These are phyloP conservation scores for Gracilaria domingensis DNA, from an alignment of 23 red algal genomes.

Conservation along the genomic window DNA sequence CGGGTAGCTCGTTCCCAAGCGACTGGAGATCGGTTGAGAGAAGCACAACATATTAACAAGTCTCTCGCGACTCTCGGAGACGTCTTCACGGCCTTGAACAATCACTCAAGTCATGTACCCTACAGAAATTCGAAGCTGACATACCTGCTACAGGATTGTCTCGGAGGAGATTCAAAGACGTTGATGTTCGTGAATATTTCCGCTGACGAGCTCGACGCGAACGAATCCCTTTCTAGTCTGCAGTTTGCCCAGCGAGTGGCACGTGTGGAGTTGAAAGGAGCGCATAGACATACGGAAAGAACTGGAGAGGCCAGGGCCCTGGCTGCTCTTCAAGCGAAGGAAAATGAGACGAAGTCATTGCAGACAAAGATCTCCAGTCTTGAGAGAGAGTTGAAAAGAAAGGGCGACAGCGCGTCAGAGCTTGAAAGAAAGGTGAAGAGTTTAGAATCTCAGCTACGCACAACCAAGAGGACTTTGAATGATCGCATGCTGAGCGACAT, in stretches of 20 bases:
- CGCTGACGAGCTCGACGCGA: slow-evolving; percentile 68
- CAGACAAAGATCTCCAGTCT: slow-evolving; percentile 20
- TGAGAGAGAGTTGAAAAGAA: slow-evolving; percentile 45
- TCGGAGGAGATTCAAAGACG: slow-evolving; percentile 98
- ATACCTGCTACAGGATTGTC: slow-evolving; percentile 89
- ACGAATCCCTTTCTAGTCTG: slow-evolving; percentile 86
- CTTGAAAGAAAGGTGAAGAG: background rate
- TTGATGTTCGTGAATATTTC: slow-evolving; percentile 99
- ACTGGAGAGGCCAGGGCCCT: slow-evolving; percentile 58
- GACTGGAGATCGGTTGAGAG: slow-evolving; percentile 84
- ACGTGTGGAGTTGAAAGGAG: slow-evolving; percentile 73
- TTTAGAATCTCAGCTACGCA: slow-evolving; percentile 29
- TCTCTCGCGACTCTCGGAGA: slow-evolving; percentile 95
- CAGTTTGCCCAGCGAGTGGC: slow-evolving; percentile 93
- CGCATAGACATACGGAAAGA: slow-evolving; percentile 79
- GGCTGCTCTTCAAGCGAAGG: slow-evolving; percentile 60
- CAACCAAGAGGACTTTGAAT: slow-evolving; percentile 7
- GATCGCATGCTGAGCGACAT: slow-evolving; percentile 32
- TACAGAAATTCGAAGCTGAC: slow-evolving; percentile 97
- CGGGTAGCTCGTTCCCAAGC: slow-evolving; percentile 83
- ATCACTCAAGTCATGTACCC: slow-evolving; percentile 85
- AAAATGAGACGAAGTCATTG: slow-evolving; percentile 38
- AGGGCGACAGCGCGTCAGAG: slow-evolving; percentile 24
- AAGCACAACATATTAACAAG: slow-evolving; percentile 99
- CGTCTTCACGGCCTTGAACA: slow-evolving; percentile 83